Evolutionary conservation across 2,329 filamentous ascomycete species (phyloP), one percentile per base, ranked within the genome.

Genomic region (Fusarium ambrosium): DNA sequence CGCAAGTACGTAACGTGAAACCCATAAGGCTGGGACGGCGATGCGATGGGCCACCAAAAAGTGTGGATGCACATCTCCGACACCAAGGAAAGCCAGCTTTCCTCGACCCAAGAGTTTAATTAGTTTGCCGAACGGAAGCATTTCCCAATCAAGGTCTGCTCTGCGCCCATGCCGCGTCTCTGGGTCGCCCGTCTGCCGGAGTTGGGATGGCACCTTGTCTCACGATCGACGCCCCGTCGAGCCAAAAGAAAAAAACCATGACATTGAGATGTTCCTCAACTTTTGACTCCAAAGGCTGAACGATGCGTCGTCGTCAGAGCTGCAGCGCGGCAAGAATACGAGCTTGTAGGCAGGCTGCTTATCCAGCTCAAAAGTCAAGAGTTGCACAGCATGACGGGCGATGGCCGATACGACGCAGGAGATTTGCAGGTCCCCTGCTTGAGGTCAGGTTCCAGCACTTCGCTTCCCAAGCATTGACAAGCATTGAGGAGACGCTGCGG

Each of bases 21-120:
- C 48, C 71, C 68, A 72, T 61, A 74, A 74, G 72, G 72, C 72
- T 74, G 72, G 69, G 64, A 72, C 45, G 27, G 37, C 51, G 32
- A 39, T 51, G 32, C 27, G 22, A 24, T 24, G 56, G 22, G n/a
- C 34, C 24, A 61, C 32, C 24, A 62, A 24, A 61, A 24, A 60
- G 51, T 72, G 72, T 70, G 72, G 72, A 75, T 66, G 72, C 55
- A 34, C 29, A 71, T 34, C 41, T 68, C 68, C 66, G 65, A 72
- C 56, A 70, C 58, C 59, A 70, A 51, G 53, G 61, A 48, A 66
- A 27, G 34, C 64, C n/a, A 58, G 62, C 39, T 16, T 16, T 45
- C 37, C 20, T 63, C 43, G 36, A 27, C 45, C 39, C n/a, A 34
- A 58, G 22, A 37, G 64, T 70, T 69, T 62, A 60, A 73, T 62